Evolutionary conservation across 495 filamentous ascomycete genomes (phyloP), one percentile per base, ranked within the genome.

Genomic region (Penicillium parvum): DNA sequence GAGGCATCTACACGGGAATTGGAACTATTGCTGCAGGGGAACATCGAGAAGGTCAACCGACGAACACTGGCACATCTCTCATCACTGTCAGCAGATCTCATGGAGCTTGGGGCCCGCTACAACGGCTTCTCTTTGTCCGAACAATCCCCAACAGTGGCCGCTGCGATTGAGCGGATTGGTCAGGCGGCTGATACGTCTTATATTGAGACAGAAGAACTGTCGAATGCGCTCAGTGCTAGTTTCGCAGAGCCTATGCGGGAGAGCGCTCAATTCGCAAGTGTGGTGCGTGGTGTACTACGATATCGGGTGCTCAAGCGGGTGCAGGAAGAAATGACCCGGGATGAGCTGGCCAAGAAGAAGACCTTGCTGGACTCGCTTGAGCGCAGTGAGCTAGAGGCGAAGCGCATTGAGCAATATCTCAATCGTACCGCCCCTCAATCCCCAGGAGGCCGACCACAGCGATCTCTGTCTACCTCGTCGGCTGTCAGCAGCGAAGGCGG

Each of bases 161-260:
- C 90, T 4, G 91, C 92, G 3, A 95, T 97, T 46, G 92, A 98
- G 64, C 83, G 89, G 35, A 80, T 91, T 28, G 92, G 92, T 0
- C 94, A 98, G 61, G 94, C 92, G 3, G 88, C 90, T 2, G 92
- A 98, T 60, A 88, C 86, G 1, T 96, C 94, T 1, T 98, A 96
- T 56, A 90, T 98, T 42, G 89, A 88, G 17, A 96, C 91, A 0
- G 89, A 94, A 53, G 92, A 97, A 55, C 70, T 98, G 2, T 89
- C 90, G 1, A 77, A 78, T 2, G 81, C 84, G 0, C 62, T 98
- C 25, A 87, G 88, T 11, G 88, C 89, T 1, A 87, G 79, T 48
- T 98, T 98, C 63, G 91, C 92, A 0, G 92, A 98, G 55, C 92
- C 92, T 3, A 94, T 98, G 86, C 78, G 92, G 23, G 92, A 98